phyloP scores from a whole-genome alignment of 2,329 filamentous ascomycete species.

The Colletotrichum noveboracense region DNA sequence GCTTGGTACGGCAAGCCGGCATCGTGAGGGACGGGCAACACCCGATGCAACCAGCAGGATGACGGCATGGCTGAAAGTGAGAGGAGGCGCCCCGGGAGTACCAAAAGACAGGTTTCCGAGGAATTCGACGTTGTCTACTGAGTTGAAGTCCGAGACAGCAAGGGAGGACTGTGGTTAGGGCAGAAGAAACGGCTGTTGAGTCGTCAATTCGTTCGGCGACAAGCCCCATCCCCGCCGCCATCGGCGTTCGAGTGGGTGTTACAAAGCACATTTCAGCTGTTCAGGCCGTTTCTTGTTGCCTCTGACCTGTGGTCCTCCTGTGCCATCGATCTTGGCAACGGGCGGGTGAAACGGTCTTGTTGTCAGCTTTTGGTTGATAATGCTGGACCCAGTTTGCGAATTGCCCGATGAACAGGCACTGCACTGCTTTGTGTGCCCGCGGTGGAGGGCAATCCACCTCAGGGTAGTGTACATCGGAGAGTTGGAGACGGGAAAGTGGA shows the following conservation, averaged over 20 bases:
- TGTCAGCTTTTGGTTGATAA: neutral
- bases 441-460: neutral
- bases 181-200: neutral
- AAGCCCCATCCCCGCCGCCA: neutral
- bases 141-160: neutral
- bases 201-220: neutral
- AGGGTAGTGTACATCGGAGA: neutral
- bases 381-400: neutral
- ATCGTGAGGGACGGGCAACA: conserved; percentile 2
- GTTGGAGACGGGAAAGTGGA: neutral
- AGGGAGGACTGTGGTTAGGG: neutral
- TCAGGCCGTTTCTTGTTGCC: neutral
- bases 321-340: conserved; percentile 10
- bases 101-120: neutral
- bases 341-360: neutral
- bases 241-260: neutral
- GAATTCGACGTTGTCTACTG: neutral
- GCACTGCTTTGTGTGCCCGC: neutral
- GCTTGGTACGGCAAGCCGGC: conserved; percentile 21
- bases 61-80: conserved; percentile 4
- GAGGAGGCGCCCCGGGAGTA: neutral
- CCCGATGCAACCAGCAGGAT: conserved; percentile 5
- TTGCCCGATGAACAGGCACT: neutral
- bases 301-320: neutral
- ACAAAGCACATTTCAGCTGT: neutral